phyloP scores from a whole-genome alignment of 2,329 filamentous ascomycete genomes.

The Xylaria sp. region DNA sequence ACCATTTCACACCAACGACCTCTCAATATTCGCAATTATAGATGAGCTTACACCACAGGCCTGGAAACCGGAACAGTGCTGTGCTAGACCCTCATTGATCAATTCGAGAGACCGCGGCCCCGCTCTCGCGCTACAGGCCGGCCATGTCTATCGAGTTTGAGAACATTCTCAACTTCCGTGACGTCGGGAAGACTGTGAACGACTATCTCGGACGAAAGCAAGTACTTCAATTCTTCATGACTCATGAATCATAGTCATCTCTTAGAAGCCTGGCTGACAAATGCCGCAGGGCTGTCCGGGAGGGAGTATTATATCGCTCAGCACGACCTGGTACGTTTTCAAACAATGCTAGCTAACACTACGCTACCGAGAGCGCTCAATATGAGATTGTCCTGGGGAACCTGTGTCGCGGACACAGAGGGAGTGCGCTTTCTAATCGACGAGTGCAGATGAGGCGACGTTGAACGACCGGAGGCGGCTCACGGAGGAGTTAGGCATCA shows the following conservation, averaged over 20 bases:
- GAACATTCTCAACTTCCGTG: constrained; percentile 78
- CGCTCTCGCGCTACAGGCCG: neutral
- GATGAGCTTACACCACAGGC: neutral
- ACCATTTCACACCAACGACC: neutral
- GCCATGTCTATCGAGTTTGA: constrained; percentile 56
- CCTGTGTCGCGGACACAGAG: neutral
- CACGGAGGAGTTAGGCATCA: constrained; percentile 69
- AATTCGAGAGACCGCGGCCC: neutral
- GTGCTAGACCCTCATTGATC: neutral
- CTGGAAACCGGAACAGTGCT: neutral
- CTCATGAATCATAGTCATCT: neutral
- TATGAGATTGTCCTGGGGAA: neutral
- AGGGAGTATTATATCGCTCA: constrained; percentile 75
- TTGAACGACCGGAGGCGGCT: constrained; percentile 70
- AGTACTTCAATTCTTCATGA: constrained; percentile 34
- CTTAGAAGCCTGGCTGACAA: constrained; percentile 18
- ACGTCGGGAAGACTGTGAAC: constrained; percentile 77
- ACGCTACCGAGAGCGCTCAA: neutral
- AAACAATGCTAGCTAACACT: neutral
- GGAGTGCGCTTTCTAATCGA: constrained; percentile 11
- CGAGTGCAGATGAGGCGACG: constrained; percentile 74
- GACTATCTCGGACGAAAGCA: constrained; percentile 65
- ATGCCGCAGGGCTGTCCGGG: constrained; percentile 60
- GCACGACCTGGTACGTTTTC: constrained; percentile 65
- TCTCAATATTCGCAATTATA: neutral